Evolutionary conservation across 768 basidiomycete genomes (phyloP).

Genomic region (Ramaria sp.): DNA sequence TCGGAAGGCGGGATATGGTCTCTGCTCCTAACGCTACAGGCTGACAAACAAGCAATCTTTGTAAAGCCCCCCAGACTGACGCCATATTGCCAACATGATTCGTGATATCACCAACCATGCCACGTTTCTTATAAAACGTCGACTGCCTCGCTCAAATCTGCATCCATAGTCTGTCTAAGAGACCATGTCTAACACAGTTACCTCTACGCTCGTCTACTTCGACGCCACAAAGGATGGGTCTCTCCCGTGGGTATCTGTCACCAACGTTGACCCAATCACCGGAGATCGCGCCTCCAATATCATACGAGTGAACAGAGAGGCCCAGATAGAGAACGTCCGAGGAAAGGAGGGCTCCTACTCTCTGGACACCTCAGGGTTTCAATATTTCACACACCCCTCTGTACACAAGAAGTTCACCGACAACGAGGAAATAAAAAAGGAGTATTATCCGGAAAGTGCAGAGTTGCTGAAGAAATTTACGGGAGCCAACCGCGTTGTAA

Average conservation of each 20-base stretch:
- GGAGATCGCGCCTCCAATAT: constrained; percentile 31
- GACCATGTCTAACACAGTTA: no score
- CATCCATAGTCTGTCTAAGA: not conserved
- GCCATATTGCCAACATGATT: not conserved
- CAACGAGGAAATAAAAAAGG: constrained; percentile 38
- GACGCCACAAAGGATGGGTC: constrained; percentile 28
- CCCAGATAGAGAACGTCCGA: constrained; percentile 42
- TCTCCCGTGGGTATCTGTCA: constrained; percentile 28
- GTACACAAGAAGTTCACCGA: constrained; percentile 37
- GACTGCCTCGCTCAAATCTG: not conserved
- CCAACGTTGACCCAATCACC: constrained; percentile 22
- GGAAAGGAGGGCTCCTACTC: constrained; percentile 34
- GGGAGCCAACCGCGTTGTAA: no score
- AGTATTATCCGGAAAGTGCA: constrained; percentile 52
- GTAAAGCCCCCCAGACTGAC: not conserved
- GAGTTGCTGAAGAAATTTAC: constrained; percentile 46
- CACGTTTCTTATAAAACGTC: not conserved
- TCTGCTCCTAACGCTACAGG: no score
- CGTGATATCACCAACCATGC: not conserved
- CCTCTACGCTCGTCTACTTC: constrained; percentile 21
- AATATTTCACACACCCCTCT: constrained; percentile 27
- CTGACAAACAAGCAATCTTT: no score
- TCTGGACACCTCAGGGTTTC: constrained; percentile 44
- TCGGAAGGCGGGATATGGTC: no score
- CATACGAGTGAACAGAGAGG: constrained; percentile 17